Base-by-base conservation (phyloP, 129 eudicot species). In the Apium graveolens region DNA sequence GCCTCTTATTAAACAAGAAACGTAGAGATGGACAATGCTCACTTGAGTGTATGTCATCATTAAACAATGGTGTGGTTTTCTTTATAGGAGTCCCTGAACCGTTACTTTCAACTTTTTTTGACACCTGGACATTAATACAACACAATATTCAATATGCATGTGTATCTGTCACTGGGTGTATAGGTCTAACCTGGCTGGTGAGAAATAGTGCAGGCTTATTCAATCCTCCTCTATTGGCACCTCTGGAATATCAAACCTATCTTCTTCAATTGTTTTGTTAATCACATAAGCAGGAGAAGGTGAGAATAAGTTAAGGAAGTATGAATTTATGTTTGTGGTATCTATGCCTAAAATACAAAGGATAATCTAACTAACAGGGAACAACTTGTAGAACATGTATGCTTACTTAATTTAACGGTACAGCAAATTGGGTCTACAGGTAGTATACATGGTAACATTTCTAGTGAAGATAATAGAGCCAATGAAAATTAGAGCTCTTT, bases 211-310 rank as follows among this genome's bases (percentile, higher is more conserved):
- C n/a, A 70, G 41, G 73, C 26, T 35, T n/a, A 69, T 35, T 81
- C 75, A 91, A 79, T 93, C 98, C 83, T 90, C 98, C 78, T 93
- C 98, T 96, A 90, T 93, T 14, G 98, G 98, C 45, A 93, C 98
- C 9, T 90, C 98, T 51, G 98, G 98, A 78, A 91, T 87, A 81
- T 93, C 98, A 49, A 91, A 91, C 72, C 96, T 86, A 82, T 93
- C 98, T 85, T 93, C 97, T 39, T 87, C 89, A 74, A 91, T 88
- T 3, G 89, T 75, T 83, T 83, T 91, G 75, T 82, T 93, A 74
- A 91, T 86, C 81, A 93, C 88, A 55, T 83, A 85, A 73, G 88
- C 73, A 29, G 96, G 92, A 48, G 92, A 83, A 43, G 95, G 98
- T 93, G 73, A 71, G 43, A 46, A 6, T 29, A 53, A 79, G 97